phyloP scores from a whole-genome alignment of 495 filamentous ascomycete species.

The Xeromyces bisporus region DNA sequence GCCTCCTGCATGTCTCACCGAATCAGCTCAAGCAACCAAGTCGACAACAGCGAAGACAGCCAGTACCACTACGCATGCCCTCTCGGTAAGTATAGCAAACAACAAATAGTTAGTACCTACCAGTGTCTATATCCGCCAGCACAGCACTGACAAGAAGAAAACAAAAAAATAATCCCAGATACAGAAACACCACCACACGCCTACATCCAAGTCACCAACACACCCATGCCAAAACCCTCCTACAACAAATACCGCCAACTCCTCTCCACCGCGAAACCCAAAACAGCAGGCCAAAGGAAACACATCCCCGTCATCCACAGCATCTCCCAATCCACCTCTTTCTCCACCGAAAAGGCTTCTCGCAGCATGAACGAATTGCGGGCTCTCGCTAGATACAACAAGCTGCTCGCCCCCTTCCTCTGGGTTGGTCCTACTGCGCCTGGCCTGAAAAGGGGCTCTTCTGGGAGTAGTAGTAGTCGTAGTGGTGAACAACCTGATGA shows the following conservation, averaged over 20 bases:
- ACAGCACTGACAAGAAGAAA: no score
- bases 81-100: slow-evolving; percentile 6
- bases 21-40: slow-evolving; percentile 18
- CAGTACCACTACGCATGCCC: slow-evolving; percentile 10
- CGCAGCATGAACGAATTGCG: slow-evolving; percentile 31
- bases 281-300: no score
- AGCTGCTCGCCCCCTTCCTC: slow-evolving; percentile 27
- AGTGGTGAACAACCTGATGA: slow-evolving; percentile 17
- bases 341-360: slow-evolving; percentile 17
- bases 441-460: no score
- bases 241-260: no score
- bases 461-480: no score
- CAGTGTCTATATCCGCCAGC: no score
- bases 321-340: slow-evolving; percentile 19
- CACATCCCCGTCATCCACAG: slow-evolving; percentile 30
- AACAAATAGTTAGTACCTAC: no score
- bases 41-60: slow-evolving; percentile 7
- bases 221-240: no score
- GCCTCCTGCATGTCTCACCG: slow-evolving; percentile 15
- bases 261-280: no score
- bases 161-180: no score
- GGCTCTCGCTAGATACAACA: slow-evolving; percentile 16
- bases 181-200: no score
- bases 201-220: no score
- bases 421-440: slow-evolving; percentile 33